Evolutionary conservation across 257 asterid species (phyloP).

Genomic region (Solanum lycopersicoides): DNA sequence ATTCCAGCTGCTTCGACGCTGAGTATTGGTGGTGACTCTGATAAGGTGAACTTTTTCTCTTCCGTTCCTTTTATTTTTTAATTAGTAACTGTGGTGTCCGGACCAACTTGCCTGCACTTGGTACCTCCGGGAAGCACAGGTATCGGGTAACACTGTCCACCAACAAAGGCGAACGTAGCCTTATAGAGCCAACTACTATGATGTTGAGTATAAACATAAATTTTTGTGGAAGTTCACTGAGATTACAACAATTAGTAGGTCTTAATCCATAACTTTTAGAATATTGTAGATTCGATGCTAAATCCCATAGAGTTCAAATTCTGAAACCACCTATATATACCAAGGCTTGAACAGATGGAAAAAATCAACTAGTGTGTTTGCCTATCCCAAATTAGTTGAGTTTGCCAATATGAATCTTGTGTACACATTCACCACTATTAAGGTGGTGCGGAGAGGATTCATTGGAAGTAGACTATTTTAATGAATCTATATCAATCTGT

Average conservation of each 20-base stretch:
- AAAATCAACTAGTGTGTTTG: neutral
- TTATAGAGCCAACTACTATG: neutral
- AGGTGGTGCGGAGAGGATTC: neutral
- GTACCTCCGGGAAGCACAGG: neutral
- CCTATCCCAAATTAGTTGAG: neutral
- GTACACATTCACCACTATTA: neutral
- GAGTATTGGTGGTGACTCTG: slow-evolving; percentile 40
- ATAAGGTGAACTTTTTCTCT: slow-evolving; percentile 21
- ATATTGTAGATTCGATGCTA: neutral
- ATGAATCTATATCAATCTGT: neutral
- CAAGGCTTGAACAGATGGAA: neutral
- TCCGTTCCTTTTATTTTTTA: neutral
- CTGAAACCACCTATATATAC: neutral
- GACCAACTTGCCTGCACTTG: neutral
- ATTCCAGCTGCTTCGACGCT: slow-evolving; percentile 23
- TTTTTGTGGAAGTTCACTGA: neutral
- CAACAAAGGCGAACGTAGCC: neutral
- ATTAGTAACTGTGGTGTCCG: neutral
- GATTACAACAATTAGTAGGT: neutral
- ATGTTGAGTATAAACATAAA: neutral
- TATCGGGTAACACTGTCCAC: neutral
- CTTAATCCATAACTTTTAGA: neutral
- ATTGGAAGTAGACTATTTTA: neutral
- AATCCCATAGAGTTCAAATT: neutral
- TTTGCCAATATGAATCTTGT: neutral